These are phyloP conservation scores for thale cress (Arabidopsis thaliana) DNA, from an alignment of 345 rosid genomes.

Conservation along the genomic window DNA sequence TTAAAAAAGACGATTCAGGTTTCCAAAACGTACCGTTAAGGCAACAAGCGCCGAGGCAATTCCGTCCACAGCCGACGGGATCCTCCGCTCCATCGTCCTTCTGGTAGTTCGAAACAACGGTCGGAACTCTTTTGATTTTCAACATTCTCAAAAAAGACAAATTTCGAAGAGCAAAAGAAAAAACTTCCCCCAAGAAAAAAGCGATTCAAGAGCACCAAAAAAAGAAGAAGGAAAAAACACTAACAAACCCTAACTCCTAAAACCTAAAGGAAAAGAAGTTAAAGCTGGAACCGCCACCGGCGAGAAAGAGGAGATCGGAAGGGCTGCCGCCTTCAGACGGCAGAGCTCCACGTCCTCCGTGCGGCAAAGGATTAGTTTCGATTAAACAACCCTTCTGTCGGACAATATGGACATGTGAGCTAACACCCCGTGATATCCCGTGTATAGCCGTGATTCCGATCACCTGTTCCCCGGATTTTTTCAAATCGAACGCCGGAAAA, in stretches of 20 bases:
- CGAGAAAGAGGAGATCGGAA: constrained; percentile 99
- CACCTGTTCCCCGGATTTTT: constrained; percentile 57
- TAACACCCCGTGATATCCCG: constrained; percentile 59
- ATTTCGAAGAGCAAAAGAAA: constrained; percentile 10
- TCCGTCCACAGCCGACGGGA: constrained; percentile 81
- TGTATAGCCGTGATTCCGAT: constrained; percentile 99
- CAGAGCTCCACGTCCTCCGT: constrained; percentile 99
- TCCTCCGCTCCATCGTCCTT: constrained; percentile 75
- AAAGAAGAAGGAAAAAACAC: background rate
- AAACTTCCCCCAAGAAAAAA: constrained; percentile 13
- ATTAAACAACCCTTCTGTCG: constrained; percentile 87
- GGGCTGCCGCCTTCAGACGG: constrained; percentile 99
- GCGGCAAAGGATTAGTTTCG: constrained; percentile 94
- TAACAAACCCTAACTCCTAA: constrained; percentile 17
- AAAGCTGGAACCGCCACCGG: constrained; percentile 78
- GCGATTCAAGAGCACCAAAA: background rate
- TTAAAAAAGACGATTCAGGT: constrained; percentile 1
- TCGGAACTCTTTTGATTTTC: constrained; percentile 83
- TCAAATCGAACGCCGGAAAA: constrained; percentile 26
- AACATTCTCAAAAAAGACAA: constrained; percentile 37
- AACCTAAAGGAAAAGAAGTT: constrained; percentile 32
- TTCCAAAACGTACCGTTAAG: constrained; percentile 59
- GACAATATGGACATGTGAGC: constrained; percentile 74
- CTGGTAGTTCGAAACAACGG: constrained; percentile 95
- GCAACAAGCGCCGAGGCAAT: constrained; percentile 87